Evolutionary conservation across 177 flowering plant genomes (phyloP).

Genomic region (Vitis hybrid): DNA sequence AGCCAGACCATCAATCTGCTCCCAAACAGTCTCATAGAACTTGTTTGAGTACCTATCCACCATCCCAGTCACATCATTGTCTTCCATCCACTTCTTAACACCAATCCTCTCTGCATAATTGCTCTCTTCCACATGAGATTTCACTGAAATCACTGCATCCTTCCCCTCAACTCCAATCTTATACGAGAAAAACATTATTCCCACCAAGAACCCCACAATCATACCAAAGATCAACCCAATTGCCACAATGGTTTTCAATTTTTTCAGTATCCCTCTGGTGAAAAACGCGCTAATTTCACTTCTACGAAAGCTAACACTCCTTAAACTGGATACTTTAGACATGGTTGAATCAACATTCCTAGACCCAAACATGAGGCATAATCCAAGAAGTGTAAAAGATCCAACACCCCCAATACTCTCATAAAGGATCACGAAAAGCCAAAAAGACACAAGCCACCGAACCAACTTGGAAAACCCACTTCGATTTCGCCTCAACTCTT

Average conservation of each 20-base stretch:
- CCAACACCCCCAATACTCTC: constrained; percentile 62
- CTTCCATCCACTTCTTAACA: constrained; percentile 88
- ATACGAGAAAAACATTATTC: constrained; percentile 59
- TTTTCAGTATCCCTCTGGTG: constrained; percentile 60
- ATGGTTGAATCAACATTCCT: constrained; percentile 56
- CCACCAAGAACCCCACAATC: constrained; percentile 52
- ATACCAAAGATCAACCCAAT: constrained; percentile 76
- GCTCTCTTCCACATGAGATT: constrained; percentile 71
- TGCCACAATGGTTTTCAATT: constrained; percentile 77
- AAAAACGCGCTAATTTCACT: constrained; percentile 50
- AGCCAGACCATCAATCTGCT: constrained; percentile 73
- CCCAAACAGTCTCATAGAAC: constrained; percentile 64
- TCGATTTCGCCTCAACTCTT: constrained; percentile 21
- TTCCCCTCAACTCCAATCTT: constrained; percentile 89
- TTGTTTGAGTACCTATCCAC: constrained; percentile 67
- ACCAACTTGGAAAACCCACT: constrained; percentile 68
- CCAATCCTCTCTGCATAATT: constrained; percentile 89
- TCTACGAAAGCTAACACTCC: constrained; percentile 53
- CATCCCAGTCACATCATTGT: constrained; percentile 83
- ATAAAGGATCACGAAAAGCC: constrained; percentile 66
- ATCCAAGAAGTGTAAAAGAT: constrained; percentile 45
- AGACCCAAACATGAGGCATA: constrained; percentile 51
- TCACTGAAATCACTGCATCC: constrained; percentile 78
- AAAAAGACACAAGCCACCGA: constrained; percentile 77
- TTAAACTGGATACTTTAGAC: constrained; percentile 55